Evolutionary conservation across 2,329 filamentous ascomycete genomes (phyloP).

Genomic region (Clonostachys rosea): DNA sequence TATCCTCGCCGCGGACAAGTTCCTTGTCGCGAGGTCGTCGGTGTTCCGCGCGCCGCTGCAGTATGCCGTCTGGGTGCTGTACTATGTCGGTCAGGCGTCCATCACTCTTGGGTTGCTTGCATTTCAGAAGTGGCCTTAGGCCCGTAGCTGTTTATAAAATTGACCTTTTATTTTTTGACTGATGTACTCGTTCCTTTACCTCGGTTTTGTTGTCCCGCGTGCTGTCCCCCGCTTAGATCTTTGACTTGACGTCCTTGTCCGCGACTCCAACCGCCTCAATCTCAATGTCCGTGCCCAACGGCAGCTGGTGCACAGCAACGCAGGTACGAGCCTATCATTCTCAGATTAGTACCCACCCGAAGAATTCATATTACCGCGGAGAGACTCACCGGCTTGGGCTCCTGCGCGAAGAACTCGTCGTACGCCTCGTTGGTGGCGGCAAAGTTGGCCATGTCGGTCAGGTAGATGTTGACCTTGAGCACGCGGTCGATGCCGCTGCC

Average conservation of each 20-base stretch:
- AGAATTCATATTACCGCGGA: background rate
- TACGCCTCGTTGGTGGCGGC: conserved; percentile 53
- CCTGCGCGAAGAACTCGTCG: conserved; percentile 37
- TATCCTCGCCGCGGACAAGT: conserved; percentile 22
- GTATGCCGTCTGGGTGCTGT: conserved; percentile 24
- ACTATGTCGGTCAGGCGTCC: conserved; percentile 25
- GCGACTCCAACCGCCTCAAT: conserved; percentile 44
- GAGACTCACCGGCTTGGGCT: conserved; percentile 38
- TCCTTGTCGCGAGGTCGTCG: conserved; percentile 17
- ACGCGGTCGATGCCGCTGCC: conserved; percentile 55
- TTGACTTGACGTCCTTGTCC: background rate
- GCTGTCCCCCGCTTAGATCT: background rate
- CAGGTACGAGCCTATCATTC: conserved; percentile 49
- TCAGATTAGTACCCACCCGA: background rate
- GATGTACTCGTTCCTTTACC: too few species aligned
- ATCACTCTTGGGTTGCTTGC: conserved; percentile 10
- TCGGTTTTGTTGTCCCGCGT: too few species aligned
- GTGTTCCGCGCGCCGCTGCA: conserved; percentile 19
- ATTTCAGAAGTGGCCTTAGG: too few species aligned
- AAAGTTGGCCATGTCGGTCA: conserved; percentile 63
- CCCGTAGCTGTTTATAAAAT: too few species aligned
- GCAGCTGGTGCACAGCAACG: conserved; percentile 69
- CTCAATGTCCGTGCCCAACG: conserved; percentile 67
- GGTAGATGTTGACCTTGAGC: conserved; percentile 64
- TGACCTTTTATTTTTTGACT: too few species aligned